A percentile compares a stretch with the other conserved stretches of the same genome.
These are phyloP conservation scores for Aquanectria penicillioides DNA, from an alignment of 2,329 filamentous ascomycete genomes.

Conservation along the genomic window DNA sequence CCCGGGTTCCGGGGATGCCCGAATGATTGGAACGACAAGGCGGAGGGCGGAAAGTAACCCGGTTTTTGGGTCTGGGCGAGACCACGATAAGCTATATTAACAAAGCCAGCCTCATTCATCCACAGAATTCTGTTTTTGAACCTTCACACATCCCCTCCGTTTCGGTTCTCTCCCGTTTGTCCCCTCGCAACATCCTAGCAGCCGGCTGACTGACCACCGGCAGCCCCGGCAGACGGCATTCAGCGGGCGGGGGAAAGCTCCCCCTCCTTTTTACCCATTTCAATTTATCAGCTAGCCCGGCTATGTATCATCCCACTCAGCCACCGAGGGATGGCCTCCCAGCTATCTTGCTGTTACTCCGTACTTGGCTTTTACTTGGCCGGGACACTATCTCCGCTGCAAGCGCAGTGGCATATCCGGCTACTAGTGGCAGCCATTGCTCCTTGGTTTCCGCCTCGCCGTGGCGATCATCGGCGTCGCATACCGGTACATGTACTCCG, in stretches of 20 bases:
- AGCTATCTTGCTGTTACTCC: not conserved
- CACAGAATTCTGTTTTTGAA: not conserved
- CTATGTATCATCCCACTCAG: no score
- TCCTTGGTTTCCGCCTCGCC: not conserved
- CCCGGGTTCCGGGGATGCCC: constrained; percentile 34
- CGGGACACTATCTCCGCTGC: constrained; percentile 22
- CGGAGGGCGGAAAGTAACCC: not conserved
- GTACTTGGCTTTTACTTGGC: no score
- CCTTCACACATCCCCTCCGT: not conserved
- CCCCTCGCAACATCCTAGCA: not conserved
- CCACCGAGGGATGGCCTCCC: no score
- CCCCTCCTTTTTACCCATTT: not conserved
- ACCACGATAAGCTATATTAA: constrained; percentile 12
- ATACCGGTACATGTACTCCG: no score
- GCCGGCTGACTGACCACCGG: no score
- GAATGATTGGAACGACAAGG: constrained; percentile 14
- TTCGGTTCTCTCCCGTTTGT: not conserved
- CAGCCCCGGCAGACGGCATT: not conserved
- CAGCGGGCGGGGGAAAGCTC: not conserved
- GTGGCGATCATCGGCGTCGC: no score
- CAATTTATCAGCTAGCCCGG: constrained; percentile 1
- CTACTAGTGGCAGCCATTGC: constrained; percentile 19
- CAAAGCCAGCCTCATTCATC: constrained; percentile 2
- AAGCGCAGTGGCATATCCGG: constrained; percentile 12
- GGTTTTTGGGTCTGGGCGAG: not conserved